Evolutionary conservation across 2,329 filamentous ascomycete genomes (phyloP).

Genomic region (Penicillium glabrum): DNA sequence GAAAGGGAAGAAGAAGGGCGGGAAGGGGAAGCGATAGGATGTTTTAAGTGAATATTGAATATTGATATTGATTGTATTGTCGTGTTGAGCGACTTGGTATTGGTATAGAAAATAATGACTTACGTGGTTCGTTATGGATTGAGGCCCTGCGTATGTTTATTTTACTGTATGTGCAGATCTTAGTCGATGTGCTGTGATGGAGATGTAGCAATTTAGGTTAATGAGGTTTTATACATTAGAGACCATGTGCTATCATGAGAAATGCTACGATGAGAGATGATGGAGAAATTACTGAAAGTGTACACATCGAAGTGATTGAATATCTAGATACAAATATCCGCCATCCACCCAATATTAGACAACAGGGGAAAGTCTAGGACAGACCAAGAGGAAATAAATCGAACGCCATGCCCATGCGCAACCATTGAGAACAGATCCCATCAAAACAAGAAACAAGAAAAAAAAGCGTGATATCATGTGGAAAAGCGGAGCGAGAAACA

Average conservation of each 20-base stretch:
- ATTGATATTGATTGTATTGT: background rate
- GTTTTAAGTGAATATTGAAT: background rate
- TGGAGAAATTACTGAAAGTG: background rate
- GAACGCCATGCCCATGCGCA: slow-evolving; percentile 39
- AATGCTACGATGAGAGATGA: too few species aligned
- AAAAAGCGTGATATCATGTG: slow-evolving; percentile 28
- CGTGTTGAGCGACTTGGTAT: background rate
- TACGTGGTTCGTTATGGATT: slow-evolving; percentile 2
- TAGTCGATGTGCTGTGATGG: background rate
- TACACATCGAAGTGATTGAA: slow-evolving; percentile 15
- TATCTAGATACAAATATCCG: slow-evolving; percentile 24
- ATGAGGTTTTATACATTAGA: too few species aligned
- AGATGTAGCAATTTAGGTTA: background rate
- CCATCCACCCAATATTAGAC: slow-evolving; percentile 22
- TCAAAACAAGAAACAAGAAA: slow-evolving; percentile 23
- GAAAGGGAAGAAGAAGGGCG: slow-evolving; percentile 63
- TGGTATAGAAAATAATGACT: slow-evolving; percentile 12
- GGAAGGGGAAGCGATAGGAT: slow-evolving; percentile 67
- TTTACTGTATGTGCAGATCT: background rate
- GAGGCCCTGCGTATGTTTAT: background rate
- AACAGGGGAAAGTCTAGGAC: slow-evolving; percentile 11
- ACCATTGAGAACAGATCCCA: slow-evolving; percentile 25
- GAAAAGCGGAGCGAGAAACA: slow-evolving; percentile 15
- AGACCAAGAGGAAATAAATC: slow-evolving; percentile 10
- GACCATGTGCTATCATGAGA: too few species aligned